Conservation (phyloP, 2,329 filamentous ascomycete genomes). For the Aspergillus felis region DNA sequence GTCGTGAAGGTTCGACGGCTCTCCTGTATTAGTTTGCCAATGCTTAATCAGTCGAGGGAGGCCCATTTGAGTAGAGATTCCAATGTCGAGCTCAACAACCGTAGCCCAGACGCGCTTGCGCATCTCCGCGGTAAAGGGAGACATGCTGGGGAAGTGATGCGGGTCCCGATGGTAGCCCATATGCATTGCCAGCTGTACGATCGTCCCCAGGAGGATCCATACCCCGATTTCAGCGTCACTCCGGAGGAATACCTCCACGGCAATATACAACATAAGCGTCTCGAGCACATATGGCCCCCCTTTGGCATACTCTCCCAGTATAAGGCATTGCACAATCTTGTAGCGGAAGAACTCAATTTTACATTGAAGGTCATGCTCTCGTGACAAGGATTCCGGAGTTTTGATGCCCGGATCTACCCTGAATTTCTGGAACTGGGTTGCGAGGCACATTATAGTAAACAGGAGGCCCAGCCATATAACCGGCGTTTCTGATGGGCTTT, state of each 20-base stretch:
- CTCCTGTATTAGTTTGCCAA: slow-evolving; percentile 54
- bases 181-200: slow-evolving; percentile 54
- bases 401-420: background rate
- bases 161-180: slow-evolving; percentile 60
- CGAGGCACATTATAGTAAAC: slow-evolving; percentile 8
- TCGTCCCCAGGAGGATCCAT: slow-evolving; percentile 13
- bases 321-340: background rate
- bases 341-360: background rate
- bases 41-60: slow-evolving; percentile 57
- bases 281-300: slow-evolving; percentile 32
- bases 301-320: background rate
- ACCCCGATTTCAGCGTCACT: background rate
- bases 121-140: slow-evolving; percentile 53
- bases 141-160: slow-evolving; percentile 47
- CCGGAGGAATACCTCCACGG: background rate
- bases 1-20: slow-evolving; percentile 57
- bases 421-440: slow-evolving; percentile 5
- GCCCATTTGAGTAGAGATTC: slow-evolving; percentile 60
- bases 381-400: background rate
- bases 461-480: slow-evolving; percentile 16
- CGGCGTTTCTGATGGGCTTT: slow-evolving; percentile 7
- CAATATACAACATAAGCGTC: slow-evolving; percentile 10
- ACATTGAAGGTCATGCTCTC: background rate
- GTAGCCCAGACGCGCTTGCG: slow-evolving; percentile 36
- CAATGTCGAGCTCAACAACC: slow-evolving; percentile 52